Evolutionary conservation across 1,284 basidiomycete species (phyloP).

Genomic region (Moniliophthora roreri): DNA sequence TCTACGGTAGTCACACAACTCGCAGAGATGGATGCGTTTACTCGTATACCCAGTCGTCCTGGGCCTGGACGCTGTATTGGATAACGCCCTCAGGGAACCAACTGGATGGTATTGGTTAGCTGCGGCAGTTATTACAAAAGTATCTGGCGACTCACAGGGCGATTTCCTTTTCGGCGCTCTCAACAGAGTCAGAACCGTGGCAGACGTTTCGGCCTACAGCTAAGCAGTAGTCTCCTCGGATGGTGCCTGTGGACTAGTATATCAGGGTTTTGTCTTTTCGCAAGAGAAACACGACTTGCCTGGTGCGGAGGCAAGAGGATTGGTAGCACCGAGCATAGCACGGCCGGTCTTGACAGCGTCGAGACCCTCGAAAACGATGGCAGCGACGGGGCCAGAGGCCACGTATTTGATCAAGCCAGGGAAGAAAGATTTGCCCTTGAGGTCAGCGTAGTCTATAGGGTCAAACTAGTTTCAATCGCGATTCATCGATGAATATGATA

Average conservation of each 20-base stretch:
- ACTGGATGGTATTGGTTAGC: conserved; percentile 36
- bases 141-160: conserved; percentile 59
- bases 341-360: conserved; percentile 97
- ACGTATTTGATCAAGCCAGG: conserved; percentile 92
- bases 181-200: conserved; percentile 93
- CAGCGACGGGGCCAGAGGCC: conserved; percentile 94
- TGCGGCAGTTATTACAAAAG: not conserved
- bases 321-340: conserved; percentile 94
- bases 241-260: conserved; percentile 58
- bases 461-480: conserved; percentile 15
- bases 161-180: conserved; percentile 92
- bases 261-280: conserved; percentile 4
- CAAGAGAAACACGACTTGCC: conserved; percentile 46
- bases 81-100: conserved; percentile 86
- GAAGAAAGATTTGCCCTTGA: conserved; percentile 92
- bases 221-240: conserved; percentile 92
- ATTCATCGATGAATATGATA: conserved; percentile 6
- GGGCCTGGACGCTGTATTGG: conserved; percentile 67
- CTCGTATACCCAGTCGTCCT: conserved; percentile 84
- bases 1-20: not conserved
- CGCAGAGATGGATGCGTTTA: conserved; percentile 35
- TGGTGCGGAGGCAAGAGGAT: conserved; percentile 88
- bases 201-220: conserved; percentile 93
- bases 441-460: conserved; percentile 86
- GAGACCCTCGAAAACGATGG: conserved; percentile 96